Conservation (phyloP, 257 asterid genomes). For the Solanum sparsipilum region DNA sequence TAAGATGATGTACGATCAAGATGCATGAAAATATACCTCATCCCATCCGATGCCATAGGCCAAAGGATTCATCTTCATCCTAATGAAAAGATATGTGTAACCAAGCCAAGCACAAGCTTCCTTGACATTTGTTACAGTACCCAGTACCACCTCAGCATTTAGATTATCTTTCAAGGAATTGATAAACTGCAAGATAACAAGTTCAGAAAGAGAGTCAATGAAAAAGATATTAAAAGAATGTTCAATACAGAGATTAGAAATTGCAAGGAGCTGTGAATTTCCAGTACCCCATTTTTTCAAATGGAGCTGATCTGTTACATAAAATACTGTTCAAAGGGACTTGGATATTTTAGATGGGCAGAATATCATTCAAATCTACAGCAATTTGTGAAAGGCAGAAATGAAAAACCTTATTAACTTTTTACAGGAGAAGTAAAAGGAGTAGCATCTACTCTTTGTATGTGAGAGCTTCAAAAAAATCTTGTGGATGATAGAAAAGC, state of each 20-base stretch:
- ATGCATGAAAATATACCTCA: constrained; percentile 47
- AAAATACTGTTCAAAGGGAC: neutral
- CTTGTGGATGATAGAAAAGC: neutral
- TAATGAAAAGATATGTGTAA: constrained; percentile 87
- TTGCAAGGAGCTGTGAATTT: neutral
- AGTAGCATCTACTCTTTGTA: neutral
- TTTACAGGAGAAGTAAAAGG: neutral
- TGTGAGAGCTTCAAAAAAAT: neutral
- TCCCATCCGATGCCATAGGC: constrained; percentile 99
- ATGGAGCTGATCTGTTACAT: neutral
- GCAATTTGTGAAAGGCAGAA: neutral
- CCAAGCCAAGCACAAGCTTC: constrained; percentile 99
- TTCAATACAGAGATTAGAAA: neutral
- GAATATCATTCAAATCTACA: neutral
- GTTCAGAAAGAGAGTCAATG: neutral
- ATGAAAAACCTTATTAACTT: neutral
- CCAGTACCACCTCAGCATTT: constrained; percentile 98
- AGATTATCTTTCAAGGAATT: constrained; percentile 88
- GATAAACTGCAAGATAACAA: constrained; percentile 58
- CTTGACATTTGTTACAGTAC: constrained; percentile 96
- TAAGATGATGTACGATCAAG: neutral
- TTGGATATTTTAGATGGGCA: neutral
- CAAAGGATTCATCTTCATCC: constrained; percentile 98
- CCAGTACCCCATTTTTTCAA: neutral
- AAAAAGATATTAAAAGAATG: neutral